Percentiles rank a stretch among this genome's conserved stretches.
Conservation (phyloP, 352 stramenopile species). For the Globisporangium middletonii region DNA sequence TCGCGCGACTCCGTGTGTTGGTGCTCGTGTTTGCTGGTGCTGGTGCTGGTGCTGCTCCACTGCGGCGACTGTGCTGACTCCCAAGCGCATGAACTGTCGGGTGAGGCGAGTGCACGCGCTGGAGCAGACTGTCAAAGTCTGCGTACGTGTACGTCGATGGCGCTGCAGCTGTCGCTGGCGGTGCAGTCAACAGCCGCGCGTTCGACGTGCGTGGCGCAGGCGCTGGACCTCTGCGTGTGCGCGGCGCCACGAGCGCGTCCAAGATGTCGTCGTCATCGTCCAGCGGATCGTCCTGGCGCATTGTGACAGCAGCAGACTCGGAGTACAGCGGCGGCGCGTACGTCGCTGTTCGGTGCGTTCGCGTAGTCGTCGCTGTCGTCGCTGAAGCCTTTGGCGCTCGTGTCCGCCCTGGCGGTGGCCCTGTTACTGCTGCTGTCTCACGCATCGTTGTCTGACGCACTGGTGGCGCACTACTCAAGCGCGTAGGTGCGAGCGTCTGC, state of each 20-base stretch:
- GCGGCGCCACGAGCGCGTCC: conserved; percentile 23
- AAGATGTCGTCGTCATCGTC: conserved; percentile 29
- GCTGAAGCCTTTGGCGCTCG: not conserved
- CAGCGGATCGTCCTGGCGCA: not conserved
- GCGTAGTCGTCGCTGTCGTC: not conserved
- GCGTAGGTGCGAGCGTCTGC: conserved; percentile 5
- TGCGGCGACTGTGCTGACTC: too few relatives aligned
- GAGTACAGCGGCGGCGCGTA: not conserved
- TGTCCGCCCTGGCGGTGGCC: not conserved
- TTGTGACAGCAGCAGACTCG: too few relatives aligned
- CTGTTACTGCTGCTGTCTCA: not conserved
- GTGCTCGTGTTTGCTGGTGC: not conserved
- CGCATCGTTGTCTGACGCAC: not conserved
- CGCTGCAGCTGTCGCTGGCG: conserved; percentile 4
- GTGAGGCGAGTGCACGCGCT: conserved; percentile 23
- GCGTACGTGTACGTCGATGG: conserved; percentile 11
- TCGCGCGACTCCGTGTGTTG: not conserved
- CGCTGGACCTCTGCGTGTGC: too few relatives aligned
- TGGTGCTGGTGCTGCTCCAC: not conserved
- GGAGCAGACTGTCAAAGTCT: conserved; percentile 40
- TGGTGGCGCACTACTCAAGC: not conserved
- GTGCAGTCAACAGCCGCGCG: conserved; percentile 5
- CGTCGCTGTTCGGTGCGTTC: not conserved
- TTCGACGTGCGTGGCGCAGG: not conserved
- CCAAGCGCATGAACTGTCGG: conserved; percentile 6